Evolutionary conservation across 176 grass and related monocot genomes (phyloP), one percentile per base, ranked within the genome.

Genomic region (Oryza officinalis): DNA sequence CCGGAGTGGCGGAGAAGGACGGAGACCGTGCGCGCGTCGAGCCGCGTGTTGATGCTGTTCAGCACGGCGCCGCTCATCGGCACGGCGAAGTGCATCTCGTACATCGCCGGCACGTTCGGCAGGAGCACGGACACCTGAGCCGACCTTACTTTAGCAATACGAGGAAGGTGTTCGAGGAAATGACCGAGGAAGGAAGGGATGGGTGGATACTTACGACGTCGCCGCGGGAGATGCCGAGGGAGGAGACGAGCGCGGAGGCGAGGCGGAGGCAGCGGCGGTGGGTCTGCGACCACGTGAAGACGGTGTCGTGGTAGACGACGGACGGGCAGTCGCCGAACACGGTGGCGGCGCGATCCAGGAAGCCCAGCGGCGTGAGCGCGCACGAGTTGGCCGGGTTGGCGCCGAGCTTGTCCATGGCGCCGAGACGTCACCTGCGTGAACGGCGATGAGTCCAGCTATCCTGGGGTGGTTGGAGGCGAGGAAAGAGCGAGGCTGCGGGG

Each of bases 61-160:
- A 97, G 90, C 72, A 97, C 67, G 18, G 95, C 95, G 77, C 95
- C 95, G 75, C 92, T 94, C 95, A 97, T 97, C 20, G 95, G 90
- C 78, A 97, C 90, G 9, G 92, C 90, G 69, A 97, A 97, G 28
- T 97, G 92, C 92, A 79, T 76, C 87, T 97, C 95, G 81, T 97
- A 97, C 95, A 94, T 93, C 12, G 95, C 95, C 69, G 95, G 95
- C 23, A 97, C 81, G 71, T 97, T 97, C 0, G 92, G 95, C 28
- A 91, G 26, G 44, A 97, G 69, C 81, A 90, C 88, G 1, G 95
- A 97, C 10, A 97, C 95, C 95, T 97, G 52, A 27, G 4, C 1
- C 14, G 6, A 5, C 1, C n/a, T 17, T 15, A 18, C 10, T 49
- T 13, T 15, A 76, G 14, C 54, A 8, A 67, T 8, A 46, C 13